Evolutionary conservation across 768 basidiomycete species (phyloP).

Genomic region (Trametes sanguinea): DNA sequence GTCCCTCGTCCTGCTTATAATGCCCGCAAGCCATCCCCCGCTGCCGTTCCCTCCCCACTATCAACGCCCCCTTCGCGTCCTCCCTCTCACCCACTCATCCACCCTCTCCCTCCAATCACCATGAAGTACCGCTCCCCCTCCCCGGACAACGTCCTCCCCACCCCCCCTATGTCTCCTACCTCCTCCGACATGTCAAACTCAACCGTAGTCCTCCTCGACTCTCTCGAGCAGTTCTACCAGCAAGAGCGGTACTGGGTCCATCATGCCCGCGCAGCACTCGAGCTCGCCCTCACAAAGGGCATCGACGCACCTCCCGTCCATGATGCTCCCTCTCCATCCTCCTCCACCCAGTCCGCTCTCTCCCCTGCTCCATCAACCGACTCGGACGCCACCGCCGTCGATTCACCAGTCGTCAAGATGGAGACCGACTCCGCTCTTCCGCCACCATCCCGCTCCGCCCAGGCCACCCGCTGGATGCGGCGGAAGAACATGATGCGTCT

Average conservation of each 20-base stretch:
- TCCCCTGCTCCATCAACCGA: conserved; percentile 27
- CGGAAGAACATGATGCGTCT: conserved; percentile 63
- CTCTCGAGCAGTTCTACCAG: conserved; percentile 67
- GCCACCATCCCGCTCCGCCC: conserved; percentile 18
- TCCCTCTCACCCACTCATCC: background rate
- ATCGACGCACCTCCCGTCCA: conserved; percentile 31
- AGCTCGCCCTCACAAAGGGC: conserved; percentile 44
- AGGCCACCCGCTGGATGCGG: conserved; percentile 50
- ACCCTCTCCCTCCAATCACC: conserved; percentile 10
- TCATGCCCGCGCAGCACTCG: conserved; percentile 61
- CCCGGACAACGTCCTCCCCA: conserved; percentile 31
- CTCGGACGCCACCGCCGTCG: conserved; percentile 20
- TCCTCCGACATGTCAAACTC: conserved; percentile 25
- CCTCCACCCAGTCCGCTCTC: conserved; percentile 19
- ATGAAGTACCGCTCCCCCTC: conserved; percentile 29
- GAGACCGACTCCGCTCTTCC: conserved; percentile 33
- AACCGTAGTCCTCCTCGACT: conserved; percentile 62
- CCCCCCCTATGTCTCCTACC: conserved; percentile 35
- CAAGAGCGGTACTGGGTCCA: conserved; percentile 73
- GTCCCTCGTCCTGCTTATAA: conserved; percentile 25
- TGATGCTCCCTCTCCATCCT: conserved; percentile 20
- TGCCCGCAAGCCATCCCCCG: conserved; percentile 23
- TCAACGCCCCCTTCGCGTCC: conserved; percentile 28
- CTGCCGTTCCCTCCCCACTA: conserved; percentile 25
- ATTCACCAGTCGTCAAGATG: conserved; percentile 31